Percentiles rank a stretch among this genome's conserved stretches.
These are phyloP conservation scores for Circinella minor DNA, from an alignment of 371 early-diverging fungal species.

Conservation along the genomic window DNA sequence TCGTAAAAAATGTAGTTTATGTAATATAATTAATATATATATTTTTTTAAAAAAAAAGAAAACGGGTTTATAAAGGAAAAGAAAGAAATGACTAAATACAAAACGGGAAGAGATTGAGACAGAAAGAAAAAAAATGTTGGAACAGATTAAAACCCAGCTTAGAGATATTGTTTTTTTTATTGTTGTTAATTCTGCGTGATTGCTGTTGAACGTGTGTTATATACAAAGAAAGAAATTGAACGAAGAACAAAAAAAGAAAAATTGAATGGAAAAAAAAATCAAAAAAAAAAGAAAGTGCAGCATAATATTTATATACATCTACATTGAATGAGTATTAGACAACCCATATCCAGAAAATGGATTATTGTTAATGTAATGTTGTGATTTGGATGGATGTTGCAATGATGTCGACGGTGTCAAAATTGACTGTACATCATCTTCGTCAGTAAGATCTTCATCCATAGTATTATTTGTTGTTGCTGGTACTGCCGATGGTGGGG, in stretches of 20 bases:
- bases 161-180: conserved; percentile 58
- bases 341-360: not conserved
- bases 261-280: too few species aligned
- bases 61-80: not conserved
- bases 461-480: conserved; percentile 1
- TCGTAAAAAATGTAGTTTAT: not conserved
- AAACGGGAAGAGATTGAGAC: not conserved
- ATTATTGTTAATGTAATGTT: not conserved
- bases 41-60: not conserved
- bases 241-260: too few species aligned
- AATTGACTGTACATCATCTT: conserved; percentile 16
- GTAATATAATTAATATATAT: not conserved
- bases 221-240: too few species aligned
- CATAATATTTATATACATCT: conserved; percentile 55
- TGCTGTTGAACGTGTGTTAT: too few species aligned
- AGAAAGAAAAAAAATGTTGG: not conserved
- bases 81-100: not conserved
- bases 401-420: conserved; percentile 13
- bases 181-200: conserved; percentile 77
- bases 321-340: conserved; percentile 25
- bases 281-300: too few species aligned
- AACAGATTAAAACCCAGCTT: not conserved
- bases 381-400: conserved; percentile 8
- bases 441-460: conserved; percentile 21
- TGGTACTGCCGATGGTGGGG: not conserved